Evolutionary conservation across 441 rosid species (phyloP), one percentile per base, ranked within the genome.

Genomic region (Rhodomyrtus psidioides): DNA sequence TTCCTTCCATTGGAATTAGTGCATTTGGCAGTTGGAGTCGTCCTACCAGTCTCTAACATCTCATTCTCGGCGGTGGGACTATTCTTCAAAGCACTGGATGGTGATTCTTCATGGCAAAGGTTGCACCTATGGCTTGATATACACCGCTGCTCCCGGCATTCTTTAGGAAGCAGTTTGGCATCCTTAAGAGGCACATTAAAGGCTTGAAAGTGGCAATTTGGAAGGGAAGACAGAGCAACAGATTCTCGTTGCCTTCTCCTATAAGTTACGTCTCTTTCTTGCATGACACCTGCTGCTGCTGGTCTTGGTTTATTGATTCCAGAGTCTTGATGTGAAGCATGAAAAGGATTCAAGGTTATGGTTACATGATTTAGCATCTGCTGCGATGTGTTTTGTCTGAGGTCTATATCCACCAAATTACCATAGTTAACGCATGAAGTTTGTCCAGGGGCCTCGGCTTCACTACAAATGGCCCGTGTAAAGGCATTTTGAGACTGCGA

Each of bases 341-440:
- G 53, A 34, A 34, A 84, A 56, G 83, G 82, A 79, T 89, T 42
- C 54, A 88, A 57, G 76, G 81, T 58, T 83, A 88, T 82, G 54
- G 89, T 83, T 3, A 87, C 82, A 86, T 59, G 87, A 88, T 30
- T 87, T 62, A 82, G 86, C 46, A 65, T 76, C 81, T 79, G 89
- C 28, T 91, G 88, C 58, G 88, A 90, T 70, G 84, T 46, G 82
- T 85, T 75, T 54, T 88, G 86, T 85, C 86, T 55, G 19, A 86
- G 87, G 87, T 87, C 91, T 84, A 87, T 90, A 85, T 94, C 94
- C 76, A 93, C 87, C 89, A 94, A 82, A 82, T 92, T 93, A 84
- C 97, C 94, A 88, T 95, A 96, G 21, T 93, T 91, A 86, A 88
- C 91, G 91, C 96, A 95, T 84, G 97, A 92, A 85, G 91, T 70